Conservation (phyloP, 257 asterid genomes). For the Buddleja alternifolia region DNA sequence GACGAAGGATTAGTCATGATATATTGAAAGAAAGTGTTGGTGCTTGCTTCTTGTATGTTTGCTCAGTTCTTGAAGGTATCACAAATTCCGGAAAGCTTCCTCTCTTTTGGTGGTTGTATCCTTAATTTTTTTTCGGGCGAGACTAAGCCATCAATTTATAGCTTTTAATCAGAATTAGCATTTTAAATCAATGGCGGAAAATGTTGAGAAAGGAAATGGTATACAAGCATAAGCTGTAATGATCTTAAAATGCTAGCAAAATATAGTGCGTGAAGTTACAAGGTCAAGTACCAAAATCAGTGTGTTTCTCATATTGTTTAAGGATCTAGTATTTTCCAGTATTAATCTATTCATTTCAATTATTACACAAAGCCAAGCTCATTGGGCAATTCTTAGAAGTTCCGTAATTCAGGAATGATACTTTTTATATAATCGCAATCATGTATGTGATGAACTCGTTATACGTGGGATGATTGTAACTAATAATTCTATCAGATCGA, state of each 20-base stretch:
- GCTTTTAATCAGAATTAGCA: neutral
- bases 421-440: neutral
- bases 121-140: neutral
- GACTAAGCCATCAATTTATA: neutral
- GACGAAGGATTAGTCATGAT: neutral
- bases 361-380: no score
- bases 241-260: neutral
- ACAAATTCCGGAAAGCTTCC: neutral
- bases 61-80: neutral
- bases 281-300: neutral
- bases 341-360: no score
- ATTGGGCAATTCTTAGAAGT: no score
- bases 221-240: neutral
- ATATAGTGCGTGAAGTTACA: neutral
- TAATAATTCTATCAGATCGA: no score
- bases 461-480: no score
- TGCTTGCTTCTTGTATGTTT: slow-evolving; percentile 2
- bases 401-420: no score
- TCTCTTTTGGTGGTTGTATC: neutral
- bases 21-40: neutral
- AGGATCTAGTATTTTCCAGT: neutral
- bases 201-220: neutral
- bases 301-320: neutral
- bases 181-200: neutral
- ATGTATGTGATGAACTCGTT: neutral